phyloP scores from a whole-genome alignment of 495 filamentous ascomycete genomes.

The Penicillium subrubescens region DNA sequence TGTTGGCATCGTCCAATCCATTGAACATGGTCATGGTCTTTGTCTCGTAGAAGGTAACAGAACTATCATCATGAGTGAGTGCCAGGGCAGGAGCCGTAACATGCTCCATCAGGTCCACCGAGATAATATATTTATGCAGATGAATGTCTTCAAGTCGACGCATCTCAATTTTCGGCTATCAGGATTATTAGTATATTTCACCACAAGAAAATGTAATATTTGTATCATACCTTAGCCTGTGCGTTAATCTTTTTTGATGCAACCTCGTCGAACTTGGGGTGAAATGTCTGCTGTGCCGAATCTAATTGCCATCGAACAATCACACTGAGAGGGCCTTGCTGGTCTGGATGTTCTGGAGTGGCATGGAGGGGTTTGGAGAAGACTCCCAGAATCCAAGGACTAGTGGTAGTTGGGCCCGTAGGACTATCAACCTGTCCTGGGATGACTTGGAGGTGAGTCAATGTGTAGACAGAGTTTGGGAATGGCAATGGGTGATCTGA shows the following conservation, averaged over 20 bases:
- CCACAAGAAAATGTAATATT: neutral
- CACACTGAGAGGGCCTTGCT: conserved; percentile 64
- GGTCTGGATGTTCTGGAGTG: conserved; percentile 52
- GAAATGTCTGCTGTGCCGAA: conserved; percentile 57
- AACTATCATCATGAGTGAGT: conserved; percentile 73
- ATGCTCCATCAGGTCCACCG: conserved; percentile 63
- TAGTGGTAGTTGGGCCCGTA: conserved; percentile 49
- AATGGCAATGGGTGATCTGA: conserved; percentile 32
- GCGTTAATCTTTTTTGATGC: conserved; percentile 61
- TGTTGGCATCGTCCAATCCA: conserved; percentile 60
- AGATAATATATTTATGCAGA: conserved; percentile 68
- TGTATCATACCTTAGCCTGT: conserved; percentile 38
- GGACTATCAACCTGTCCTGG: conserved; percentile 56
- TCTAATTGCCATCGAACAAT: conserved; percentile 80
- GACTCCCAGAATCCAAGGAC: conserved; percentile 68
- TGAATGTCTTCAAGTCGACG: conserved; percentile 66
- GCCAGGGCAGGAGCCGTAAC: conserved; percentile 65
- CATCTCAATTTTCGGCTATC: conserved; percentile 61
- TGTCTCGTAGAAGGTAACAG: conserved; percentile 75
- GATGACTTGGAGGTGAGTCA: conserved; percentile 69
- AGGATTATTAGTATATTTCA: conserved; percentile 14
- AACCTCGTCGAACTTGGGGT: conserved; percentile 75
- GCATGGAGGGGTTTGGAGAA: conserved; percentile 61
- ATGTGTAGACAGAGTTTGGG: conserved; percentile 52
- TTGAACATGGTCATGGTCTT: conserved; percentile 66